Percentiles rank a stretch among this genome's conserved stretches.
Conservation (phyloP, 441 rosid species). For the Metrosideros polymorpha region DNA sequence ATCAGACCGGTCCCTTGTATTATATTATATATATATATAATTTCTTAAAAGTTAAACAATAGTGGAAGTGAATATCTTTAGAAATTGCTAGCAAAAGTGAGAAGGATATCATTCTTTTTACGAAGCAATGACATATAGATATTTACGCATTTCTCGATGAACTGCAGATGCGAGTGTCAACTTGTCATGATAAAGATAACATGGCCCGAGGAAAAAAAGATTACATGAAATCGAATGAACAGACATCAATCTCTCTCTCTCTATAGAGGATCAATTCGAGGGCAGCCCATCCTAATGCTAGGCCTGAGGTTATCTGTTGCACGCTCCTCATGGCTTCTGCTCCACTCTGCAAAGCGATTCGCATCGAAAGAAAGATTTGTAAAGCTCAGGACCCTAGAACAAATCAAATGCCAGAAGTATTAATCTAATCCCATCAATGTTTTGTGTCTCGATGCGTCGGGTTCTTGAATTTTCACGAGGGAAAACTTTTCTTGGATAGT, state of each 20-base stretch:
- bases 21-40: too few species aligned
- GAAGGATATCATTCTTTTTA: not conserved
- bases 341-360: slow-evolving; percentile 39
- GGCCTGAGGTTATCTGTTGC: slow-evolving; percentile 28
- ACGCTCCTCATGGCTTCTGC: slow-evolving; percentile 22
- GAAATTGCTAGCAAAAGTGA: not conserved
- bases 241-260: not conserved
- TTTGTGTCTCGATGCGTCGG: not conserved
- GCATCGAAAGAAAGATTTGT: not conserved
- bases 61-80: too few species aligned
- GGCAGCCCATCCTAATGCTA: slow-evolving; percentile 41
- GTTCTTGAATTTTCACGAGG: not conserved
- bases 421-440: not conserved
- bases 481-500: not conserved
- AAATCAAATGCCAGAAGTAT: not conserved
- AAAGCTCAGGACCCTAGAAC: not conserved
- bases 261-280: slow-evolving; percentile 30
- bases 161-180: not conserved
- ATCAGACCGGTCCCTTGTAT: too few species aligned
- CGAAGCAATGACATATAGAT: not conserved
- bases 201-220: not conserved
- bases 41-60: too few species aligned
- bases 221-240: not conserved
- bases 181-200: not conserved
- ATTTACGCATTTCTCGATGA: accelerated